Conservation (phyloP, 2,329 filamentous ascomycete species). For the Monilinia aucupariae region DNA sequence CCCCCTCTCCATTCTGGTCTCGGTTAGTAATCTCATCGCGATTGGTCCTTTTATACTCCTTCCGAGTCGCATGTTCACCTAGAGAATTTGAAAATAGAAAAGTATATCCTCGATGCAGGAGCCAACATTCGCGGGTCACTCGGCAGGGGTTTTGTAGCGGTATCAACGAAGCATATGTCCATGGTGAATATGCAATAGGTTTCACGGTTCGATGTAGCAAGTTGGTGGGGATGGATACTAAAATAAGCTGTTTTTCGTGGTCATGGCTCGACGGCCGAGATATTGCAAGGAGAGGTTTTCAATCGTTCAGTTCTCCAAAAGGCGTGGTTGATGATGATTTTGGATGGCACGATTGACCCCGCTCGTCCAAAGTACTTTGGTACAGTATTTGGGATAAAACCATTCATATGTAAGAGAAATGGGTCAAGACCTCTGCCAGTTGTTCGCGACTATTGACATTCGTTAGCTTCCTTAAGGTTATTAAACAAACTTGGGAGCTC, state of each 20-base stretch:
- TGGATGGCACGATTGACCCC: neutral
- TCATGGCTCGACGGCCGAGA: slow-evolving; percentile 4
- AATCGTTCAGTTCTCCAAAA: neutral
- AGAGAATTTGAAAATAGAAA: slow-evolving; percentile 1
- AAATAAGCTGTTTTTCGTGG: neutral
- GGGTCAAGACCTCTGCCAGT: neutral
- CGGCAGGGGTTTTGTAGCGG: too few relatives aligned
- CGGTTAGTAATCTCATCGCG: too few relatives aligned
- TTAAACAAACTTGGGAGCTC: neutral
- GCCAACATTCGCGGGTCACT: too few relatives aligned
- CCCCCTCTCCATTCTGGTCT: too few relatives aligned
- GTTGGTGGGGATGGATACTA: neutral
- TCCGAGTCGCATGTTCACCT: neutral
- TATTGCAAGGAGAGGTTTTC: neutral
- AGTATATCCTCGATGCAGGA: neutral
- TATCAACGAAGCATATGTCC: neutral
- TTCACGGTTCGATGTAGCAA: neutral
- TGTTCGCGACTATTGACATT: too few relatives aligned
- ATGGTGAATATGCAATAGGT: neutral
- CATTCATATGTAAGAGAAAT: neutral
- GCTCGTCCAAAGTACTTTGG: too few relatives aligned
- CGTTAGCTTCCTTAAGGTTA: neutral
- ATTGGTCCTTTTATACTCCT: too few relatives aligned
- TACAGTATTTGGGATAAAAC: neutral
- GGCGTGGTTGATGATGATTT: neutral